phyloP scores from a whole-genome alignment of 2,329 filamentous ascomycete genomes.

The Botrytis tulipae region DNA sequence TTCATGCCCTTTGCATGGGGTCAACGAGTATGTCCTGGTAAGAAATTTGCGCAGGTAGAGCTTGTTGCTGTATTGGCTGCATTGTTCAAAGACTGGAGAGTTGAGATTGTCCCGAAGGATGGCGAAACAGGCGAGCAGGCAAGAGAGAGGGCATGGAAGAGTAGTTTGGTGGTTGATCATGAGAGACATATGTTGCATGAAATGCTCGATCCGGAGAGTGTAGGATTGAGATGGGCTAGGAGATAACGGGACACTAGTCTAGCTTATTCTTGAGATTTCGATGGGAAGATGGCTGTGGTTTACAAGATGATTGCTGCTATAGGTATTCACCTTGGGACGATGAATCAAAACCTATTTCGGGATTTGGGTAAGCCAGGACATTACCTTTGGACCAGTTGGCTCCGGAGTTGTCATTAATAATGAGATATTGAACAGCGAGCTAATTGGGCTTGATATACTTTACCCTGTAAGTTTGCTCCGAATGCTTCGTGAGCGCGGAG shows the following conservation, averaged over 20 bases:
- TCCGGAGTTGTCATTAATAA: not conserved
- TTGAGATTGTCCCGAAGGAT: not conserved
- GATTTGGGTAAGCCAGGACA: too few species aligned
- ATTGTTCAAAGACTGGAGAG: not conserved
- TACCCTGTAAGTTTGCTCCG: rapidly evolving
- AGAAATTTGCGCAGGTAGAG: conserved; percentile 7
- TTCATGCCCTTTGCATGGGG: conserved; percentile 13
- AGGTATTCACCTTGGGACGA: too few species aligned
- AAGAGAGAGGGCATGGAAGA: conserved; percentile 1
- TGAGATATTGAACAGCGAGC: not conserved
- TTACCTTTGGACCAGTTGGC: not conserved
- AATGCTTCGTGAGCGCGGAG: not conserved
- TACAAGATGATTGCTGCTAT: not conserved
- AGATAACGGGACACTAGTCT: not conserved
- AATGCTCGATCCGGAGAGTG: not conserved
- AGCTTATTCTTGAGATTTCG: not conserved
- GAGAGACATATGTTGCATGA: conserved; percentile 14
- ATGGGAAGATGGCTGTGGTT: not conserved
- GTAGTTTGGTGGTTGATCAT: conserved; percentile 7
- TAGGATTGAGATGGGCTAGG: not conserved
- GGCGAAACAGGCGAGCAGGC: not conserved
- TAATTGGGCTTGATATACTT: not conserved
- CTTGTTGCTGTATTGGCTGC: not conserved
- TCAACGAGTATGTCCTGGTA: conserved; percentile 8
- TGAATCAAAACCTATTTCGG: too few species aligned